A percentile compares a stretch with the other conserved stretches of the same genome.
Evolutionary conservation across 345 rosid species (phyloP).

Genomic region (Syzygium aromaticum): DNA sequence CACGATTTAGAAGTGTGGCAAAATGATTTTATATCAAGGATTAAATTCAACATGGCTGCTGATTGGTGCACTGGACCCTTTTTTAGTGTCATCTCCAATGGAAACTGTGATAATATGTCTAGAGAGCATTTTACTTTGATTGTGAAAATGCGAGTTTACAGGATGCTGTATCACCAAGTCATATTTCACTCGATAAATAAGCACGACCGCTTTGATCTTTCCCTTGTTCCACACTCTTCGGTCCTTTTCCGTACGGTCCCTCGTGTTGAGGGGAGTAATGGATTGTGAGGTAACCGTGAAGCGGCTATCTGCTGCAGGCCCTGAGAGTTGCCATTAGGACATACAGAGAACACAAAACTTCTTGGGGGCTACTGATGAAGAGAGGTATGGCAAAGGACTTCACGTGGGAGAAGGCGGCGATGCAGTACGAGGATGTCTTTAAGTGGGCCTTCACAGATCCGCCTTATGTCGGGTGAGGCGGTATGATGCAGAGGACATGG

Average conservation of each 20-base stretch:
- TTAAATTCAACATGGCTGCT: background rate
- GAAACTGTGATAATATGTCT: background rate
- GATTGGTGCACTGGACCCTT: background rate
- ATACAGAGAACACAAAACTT: conserved; percentile 56
- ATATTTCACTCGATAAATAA: background rate
- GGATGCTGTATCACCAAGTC: background rate
- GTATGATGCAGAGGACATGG: background rate
- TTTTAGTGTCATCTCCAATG: background rate
- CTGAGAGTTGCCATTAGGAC: conserved; percentile 54
- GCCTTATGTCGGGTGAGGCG: conserved; percentile 45
- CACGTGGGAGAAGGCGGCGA: conserved; percentile 87
- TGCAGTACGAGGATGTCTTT: conserved; percentile 77
- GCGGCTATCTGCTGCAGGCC: conserved; percentile 29
- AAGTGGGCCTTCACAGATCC: conserved; percentile 75
- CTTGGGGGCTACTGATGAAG: conserved; percentile 77
- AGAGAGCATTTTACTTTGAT: background rate
- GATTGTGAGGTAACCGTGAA: background rate
- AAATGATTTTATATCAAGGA: background rate
- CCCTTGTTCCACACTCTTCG: background rate
- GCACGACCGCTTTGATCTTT: background rate
- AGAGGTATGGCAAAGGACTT: conserved; percentile 64
- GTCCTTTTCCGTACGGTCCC: background rate
- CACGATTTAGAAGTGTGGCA: background rate
- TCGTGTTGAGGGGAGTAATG: background rate
- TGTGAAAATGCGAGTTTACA: background rate